phyloP scores from a whole-genome alignment of 768 basidiomycete genomes.

The Naganishia vaughanmartiniae region DNA sequence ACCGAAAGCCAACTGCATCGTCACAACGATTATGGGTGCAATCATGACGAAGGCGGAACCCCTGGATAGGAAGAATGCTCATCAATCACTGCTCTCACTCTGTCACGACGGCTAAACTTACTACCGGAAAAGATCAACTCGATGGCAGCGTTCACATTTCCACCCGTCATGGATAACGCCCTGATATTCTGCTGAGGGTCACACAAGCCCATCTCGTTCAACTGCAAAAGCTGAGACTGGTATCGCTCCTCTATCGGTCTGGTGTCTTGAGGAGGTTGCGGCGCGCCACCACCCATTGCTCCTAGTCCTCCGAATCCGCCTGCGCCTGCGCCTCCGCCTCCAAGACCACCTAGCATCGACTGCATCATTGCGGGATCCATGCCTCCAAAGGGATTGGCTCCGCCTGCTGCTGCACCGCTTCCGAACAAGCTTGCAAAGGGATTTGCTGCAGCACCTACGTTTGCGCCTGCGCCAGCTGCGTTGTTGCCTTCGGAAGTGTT shows the following conservation, averaged over 20 bases:
- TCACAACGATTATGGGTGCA: too few species aligned
- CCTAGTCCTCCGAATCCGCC: slow-evolving; percentile 44
- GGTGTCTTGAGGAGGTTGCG: slow-evolving; percentile 59
- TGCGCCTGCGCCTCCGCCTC: slow-evolving; percentile 31
- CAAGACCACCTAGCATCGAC: slow-evolving; percentile 50
- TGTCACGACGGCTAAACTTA: slow-evolving; percentile 52
- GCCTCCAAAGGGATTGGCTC: slow-evolving; percentile 33
- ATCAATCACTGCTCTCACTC: neutral
- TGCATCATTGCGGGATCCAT: slow-evolving; percentile 58
- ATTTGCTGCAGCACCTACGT: neutral
- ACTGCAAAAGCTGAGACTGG: slow-evolving; percentile 64
- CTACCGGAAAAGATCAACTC: slow-evolving; percentile 86
- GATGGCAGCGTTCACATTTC: slow-evolving; percentile 85
- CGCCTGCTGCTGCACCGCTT: slow-evolving; percentile 29
- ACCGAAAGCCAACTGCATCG: neutral
- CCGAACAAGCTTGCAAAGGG: slow-evolving; percentile 18
- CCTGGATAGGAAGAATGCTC: neutral
- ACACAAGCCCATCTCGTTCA: slow-evolving; percentile 84
- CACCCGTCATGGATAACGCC: slow-evolving; percentile 84
- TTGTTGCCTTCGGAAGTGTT: neutral
- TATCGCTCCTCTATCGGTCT: slow-evolving; percentile 87
- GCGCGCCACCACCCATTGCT: slow-evolving; percentile 28
- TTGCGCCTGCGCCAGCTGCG: neutral
- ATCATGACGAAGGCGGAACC: slow-evolving; percentile 12
- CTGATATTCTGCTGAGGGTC: slow-evolving; percentile 87